Evolutionary conservation across 164 flowering plant genomes (phyloP), one percentile per base, ranked within the genome.

Genomic region (Euptelea pleiosperma): DNA sequence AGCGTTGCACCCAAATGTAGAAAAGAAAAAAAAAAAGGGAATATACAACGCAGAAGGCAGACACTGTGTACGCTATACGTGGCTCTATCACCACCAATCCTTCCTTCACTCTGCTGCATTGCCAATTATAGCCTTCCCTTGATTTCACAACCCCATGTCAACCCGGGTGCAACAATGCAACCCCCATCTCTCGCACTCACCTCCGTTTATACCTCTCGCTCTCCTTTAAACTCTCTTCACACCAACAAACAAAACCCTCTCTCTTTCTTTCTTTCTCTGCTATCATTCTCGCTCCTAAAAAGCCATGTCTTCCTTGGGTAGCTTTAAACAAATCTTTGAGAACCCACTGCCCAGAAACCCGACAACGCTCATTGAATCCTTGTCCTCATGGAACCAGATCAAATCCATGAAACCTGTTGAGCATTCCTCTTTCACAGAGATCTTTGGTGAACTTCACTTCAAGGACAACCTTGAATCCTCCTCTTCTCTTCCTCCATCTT

Each of bases 371-470:
- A 72, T 82, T 1, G 81, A 82, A 55, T 69, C 89, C 50, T 73
- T 83, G 31, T 69, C 82, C 1, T 3, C 82, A 41, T 78, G 85
- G 86, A 83, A 77, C 49, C 78, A 76, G 25, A 75, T 82, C 28
- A 74, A 70, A 22, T 29, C 82, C 54, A 52, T 51, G 12, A 72
- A 75, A 9, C 64, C 80, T 30, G 31, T 48, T 31, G 76, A 70
- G 0, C 70, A 69, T 10, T 73, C 79, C 9, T 70, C 86, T 0
- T 71, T 77, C 54, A 75, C 91, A n/a, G 93, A 91, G 62, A 65
- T 88, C 55, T 83, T 91, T 40, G 93, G 88, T 2, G 98, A 86
- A 61, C 84, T 91, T 31, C 84, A 84, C 64, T 81, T 84, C 74
- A 65, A 80, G 53, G 85, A 84, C 30, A 64, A 56, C 24, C 33